Evolutionary conservation across 129 eudicot genomes (phyloP).

Genomic region (Ambrosia trifida): DNA sequence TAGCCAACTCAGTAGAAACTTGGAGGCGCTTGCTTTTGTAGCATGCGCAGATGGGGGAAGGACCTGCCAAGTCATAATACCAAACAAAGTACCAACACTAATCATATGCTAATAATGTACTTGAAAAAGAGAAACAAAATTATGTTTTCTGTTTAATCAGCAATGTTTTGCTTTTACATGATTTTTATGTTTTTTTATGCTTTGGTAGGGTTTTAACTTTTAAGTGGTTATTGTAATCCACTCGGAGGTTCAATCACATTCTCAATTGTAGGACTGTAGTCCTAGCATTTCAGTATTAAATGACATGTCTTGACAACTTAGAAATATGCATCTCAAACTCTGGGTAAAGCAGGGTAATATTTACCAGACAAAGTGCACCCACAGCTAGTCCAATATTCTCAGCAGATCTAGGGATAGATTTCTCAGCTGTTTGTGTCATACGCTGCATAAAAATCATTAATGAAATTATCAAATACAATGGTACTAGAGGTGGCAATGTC

Average conservation of each 20-base stretch:
- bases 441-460: slow-evolving; percentile 46
- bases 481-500: background rate
- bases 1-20: slow-evolving; percentile 74
- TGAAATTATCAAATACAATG: background rate
- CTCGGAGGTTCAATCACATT: slow-evolving; percentile 11
- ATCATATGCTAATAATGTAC: slow-evolving; percentile 15
- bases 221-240: background rate
- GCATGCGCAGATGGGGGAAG: slow-evolving; percentile 89
- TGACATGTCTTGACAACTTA: background rate
- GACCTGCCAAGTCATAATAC: slow-evolving; percentile 47
- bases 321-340: slow-evolving; percentile 13
- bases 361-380: slow-evolving; percentile 91
- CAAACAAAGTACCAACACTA: slow-evolving; percentile 1
- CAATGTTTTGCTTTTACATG: background rate
- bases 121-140: too few species aligned
- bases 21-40: slow-evolving; percentile 74
- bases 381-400: slow-evolving; percentile 88
- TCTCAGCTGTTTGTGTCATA: slow-evolving; percentile 62
- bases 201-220: slow-evolving; percentile 6
- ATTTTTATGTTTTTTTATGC: background rate
- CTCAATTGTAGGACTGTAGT: background rate
- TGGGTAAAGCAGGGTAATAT: slow-evolving; percentile 30
- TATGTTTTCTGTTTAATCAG: slow-evolving; percentile 12
- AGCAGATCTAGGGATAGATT: slow-evolving; percentile 81
- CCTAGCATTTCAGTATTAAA: slow-evolving; percentile 1